Base-by-base conservation (phyloP, 2,329 filamentous ascomycete genomes). In the Alternaria consortialis region DNA sequence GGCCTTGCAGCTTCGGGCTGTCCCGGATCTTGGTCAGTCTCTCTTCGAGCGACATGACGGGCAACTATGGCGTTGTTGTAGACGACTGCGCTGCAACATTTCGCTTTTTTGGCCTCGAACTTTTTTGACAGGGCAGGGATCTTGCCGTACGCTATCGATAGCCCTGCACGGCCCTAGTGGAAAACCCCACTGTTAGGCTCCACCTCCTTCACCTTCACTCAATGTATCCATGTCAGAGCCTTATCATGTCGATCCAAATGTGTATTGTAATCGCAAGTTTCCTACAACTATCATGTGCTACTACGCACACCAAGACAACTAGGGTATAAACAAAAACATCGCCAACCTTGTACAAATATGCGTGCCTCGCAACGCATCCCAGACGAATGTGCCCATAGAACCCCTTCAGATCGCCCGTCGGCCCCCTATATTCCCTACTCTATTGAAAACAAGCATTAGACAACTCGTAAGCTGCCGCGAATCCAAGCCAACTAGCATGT, bases 1-100 rank as follows among this genome's bases (percentile, higher is more conserved):
- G 94, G 79, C 92, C 97, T 81, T 98, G 92, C 74, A 97, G 88
- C 81, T 97, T 97, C 58, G 95, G 95, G 77, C 92, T 81, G 69
- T 81, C 95, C 82, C 95, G 92, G 80, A 98, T 97, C 87, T 96
- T 97, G 83, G 94, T 92, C 79, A 99, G 88, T 85, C 93, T 96
- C 84, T 97, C 94, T 79, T 91, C 89, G 42, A 98, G 83, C 80
- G 88, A 88, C 82, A 83, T 83, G 65, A 65, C 70, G 72, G 64
- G 65, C 64, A 53, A 42, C 48, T 62, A 65, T 65, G 53, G 66
- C 53, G 63, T 62, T 53, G 70, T 65, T 57, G 62, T 57, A 23
- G 56, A 46, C 17, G 47, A 46, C 51, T 25, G 57, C 37, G 37
- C 43, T 34, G 51, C 43, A 27, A 39, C 46, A 52, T 23, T 20